Evolutionary conservation across 352 stramenopile species (phyloP).

Genomic region (Globisporangium nagaii): DNA sequence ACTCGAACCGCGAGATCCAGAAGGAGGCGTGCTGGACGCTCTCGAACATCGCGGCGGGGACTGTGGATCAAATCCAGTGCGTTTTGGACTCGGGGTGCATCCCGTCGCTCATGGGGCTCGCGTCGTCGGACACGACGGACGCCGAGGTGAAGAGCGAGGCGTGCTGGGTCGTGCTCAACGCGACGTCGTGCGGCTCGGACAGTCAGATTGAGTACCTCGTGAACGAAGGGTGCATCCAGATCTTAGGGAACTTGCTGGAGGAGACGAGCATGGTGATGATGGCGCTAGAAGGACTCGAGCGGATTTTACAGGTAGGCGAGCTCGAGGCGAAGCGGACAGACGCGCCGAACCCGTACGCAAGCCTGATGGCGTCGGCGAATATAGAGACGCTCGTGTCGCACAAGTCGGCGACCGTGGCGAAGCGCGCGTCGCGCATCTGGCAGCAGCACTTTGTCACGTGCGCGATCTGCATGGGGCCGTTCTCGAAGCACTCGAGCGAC

Average conservation of each 20-base stretch:
- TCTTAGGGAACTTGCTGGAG: conserved; percentile 89
- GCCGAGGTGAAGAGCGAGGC: conserved; percentile 97
- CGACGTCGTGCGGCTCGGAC: conserved; percentile 96
- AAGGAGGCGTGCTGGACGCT: conserved; percentile 97
- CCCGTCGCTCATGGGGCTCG: conserved; percentile 91
- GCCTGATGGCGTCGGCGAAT: conserved; percentile 86
- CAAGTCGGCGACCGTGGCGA: conserved; percentile 92
- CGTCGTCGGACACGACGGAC: conserved; percentile 89
- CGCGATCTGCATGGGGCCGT: conserved; percentile 94
- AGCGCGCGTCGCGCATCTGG: conserved; percentile 96
- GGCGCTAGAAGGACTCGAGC: conserved; percentile 96
- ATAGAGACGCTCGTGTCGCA: conserved; percentile 93
- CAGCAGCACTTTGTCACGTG: conserved; percentile 98
- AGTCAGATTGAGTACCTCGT: conserved; percentile 90
- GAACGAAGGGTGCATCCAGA: conserved; percentile 85
- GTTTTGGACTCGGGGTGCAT: conserved; percentile 96
- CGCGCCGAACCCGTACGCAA: conserved; percentile 85
- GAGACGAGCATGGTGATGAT: conserved; percentile 99
- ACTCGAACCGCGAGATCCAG: conserved; percentile 97
- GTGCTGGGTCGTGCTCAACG: conserved; percentile 98
- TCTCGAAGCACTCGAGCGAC: conserved; percentile 93
- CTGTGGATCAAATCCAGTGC: conserved; percentile 96
- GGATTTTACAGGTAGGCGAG: conserved; percentile 95
- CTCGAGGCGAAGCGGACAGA: conserved; percentile 81
- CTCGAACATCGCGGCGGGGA: conserved; percentile 97